phyloP scores from a whole-genome alignment of 2,329 filamentous ascomycete species.

The Lasiodiplodia sp. region DNA sequence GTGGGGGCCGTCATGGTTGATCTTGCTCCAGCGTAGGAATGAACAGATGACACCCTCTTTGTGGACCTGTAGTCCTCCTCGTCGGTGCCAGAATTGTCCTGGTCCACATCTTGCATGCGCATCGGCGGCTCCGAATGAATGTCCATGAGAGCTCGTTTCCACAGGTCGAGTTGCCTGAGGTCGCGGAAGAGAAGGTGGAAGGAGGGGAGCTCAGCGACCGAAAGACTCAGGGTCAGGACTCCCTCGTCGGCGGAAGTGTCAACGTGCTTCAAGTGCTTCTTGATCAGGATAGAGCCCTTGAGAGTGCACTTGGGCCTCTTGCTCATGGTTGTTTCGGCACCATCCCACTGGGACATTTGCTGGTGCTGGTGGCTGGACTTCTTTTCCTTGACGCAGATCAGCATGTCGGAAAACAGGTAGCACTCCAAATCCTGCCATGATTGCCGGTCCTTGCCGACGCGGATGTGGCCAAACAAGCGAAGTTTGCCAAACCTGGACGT shows the following conservation, averaged over 20 bases:
- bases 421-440: conserved; percentile 99
- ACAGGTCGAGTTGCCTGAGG: conserved; percentile 82
- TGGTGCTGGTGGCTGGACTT: conserved; percentile 62
- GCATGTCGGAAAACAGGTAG: conserved; percentile 97
- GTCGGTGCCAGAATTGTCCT: conserved; percentile 81
- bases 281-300: conserved; percentile 97
- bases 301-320: conserved; percentile 82
- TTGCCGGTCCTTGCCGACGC: conserved; percentile 93
- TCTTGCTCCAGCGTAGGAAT: conserved; percentile 82
- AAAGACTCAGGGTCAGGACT: conserved; percentile 86
- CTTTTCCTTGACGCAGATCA: conserved; percentile 99
- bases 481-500: conserved; percentile 81
- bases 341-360: conserved; percentile 65
- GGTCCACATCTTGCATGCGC: conserved; percentile 76
- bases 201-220: conserved; percentile 88
- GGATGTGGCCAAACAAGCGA: conserved; percentile 84
- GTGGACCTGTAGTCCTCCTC: conserved; percentile 80
- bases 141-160: conserved; percentile 87
- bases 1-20: conserved; percentile 80
- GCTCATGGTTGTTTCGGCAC: conserved; percentile 51
- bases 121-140: conserved; percentile 70
- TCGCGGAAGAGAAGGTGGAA: conserved; percentile 93
- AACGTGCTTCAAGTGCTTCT: conserved; percentile 94
- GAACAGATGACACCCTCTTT: conserved; percentile 78
- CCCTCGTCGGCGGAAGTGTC: conserved; percentile 77